Conservation (phyloP, 2,329 filamentous ascomycete genomes). For the Lasiodiplodia hormozganensis region DNA sequence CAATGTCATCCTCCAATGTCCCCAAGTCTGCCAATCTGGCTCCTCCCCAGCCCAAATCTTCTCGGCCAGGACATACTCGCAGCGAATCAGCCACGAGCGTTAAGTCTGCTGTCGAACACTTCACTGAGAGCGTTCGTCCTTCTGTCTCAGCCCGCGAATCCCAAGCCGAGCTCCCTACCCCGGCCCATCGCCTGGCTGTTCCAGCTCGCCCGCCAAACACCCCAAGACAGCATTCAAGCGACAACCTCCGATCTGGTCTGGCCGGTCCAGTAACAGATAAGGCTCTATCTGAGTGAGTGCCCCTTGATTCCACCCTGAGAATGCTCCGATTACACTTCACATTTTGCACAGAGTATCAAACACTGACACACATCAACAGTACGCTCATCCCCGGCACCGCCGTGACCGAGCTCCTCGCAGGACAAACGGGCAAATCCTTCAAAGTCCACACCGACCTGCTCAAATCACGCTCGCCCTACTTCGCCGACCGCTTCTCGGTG, state of each 20-base stretch:
- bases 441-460: slow-evolving; percentile 37
- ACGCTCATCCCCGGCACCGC: slow-evolving; percentile 20
- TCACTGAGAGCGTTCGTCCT: slow-evolving; percentile 12
- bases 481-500: slow-evolving; percentile 33
- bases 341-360: neutral
- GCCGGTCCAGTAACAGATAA: slow-evolving; percentile 8
- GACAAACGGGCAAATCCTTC: slow-evolving; percentile 37
- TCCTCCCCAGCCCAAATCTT: slow-evolving; percentile 5
- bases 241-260: slow-evolving; percentile 22
- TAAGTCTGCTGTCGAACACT: slow-evolving; percentile 13
- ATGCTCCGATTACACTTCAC: neutral
- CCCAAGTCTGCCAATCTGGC: slow-evolving; percentile 6
- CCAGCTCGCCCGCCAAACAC: slow-evolving; percentile 24
- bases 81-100: slow-evolving; percentile 11
- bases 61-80: slow-evolving; percentile 1
- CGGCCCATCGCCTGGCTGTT: neutral
- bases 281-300: slow-evolving; percentile 14
- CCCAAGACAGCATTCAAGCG: slow-evolving; percentile 9
- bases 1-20: slow-evolving; percentile 1
- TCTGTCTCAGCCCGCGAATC: slow-evolving; percentile 23
- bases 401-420: slow-evolving; percentile 35
- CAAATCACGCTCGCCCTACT: slow-evolving; percentile 37
- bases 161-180: slow-evolving; percentile 23
- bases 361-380: neutral
- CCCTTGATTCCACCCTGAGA: neutral